These are phyloP conservation scores for Xylaria nigripes DNA, from an alignment of 495 filamentous ascomycete species.

Conservation along the genomic window DNA sequence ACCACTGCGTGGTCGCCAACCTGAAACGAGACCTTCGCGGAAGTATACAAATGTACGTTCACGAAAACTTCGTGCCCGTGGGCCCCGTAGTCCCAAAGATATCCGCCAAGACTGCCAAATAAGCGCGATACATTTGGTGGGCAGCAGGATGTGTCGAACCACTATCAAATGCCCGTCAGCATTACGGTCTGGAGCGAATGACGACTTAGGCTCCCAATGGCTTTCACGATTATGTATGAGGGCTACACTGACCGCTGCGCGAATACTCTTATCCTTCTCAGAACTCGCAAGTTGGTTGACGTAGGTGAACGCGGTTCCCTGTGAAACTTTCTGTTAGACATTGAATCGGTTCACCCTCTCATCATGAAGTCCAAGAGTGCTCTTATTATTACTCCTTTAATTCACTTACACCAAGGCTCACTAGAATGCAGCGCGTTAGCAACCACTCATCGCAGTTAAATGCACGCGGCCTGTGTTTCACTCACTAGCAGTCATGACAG, in stretches of 20 bases:
- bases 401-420: constrained; percentile 11
- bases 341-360: too few relatives aligned
- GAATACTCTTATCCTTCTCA: constrained; percentile 34
- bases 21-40: constrained; percentile 35
- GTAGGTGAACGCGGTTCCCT: constrained; percentile 48
- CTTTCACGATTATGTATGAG: not conserved
- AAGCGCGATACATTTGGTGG: constrained; percentile 44
- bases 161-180: constrained; percentile 19
- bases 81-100: constrained; percentile 39
- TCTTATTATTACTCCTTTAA: too few relatives aligned
- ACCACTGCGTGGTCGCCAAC: constrained; percentile 29
- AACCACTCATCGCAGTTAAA: not conserved
- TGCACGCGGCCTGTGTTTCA: not conserved
- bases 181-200: not conserved
- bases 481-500: constrained; percentile 41
- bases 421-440: constrained; percentile 2
- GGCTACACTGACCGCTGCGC: constrained; percentile 18
- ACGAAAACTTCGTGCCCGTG: constrained; percentile 27
- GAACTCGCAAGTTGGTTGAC: constrained; percentile 50
- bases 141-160: constrained; percentile 53
- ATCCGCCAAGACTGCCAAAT: constrained; percentile 46
- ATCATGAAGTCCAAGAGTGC: too few relatives aligned
- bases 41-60: constrained; percentile 47
- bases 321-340: not conserved
- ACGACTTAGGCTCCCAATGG: not conserved